Conservation (phyloP, 78 protist genomes). For the Tieghemostelium lacteum region DNA sequence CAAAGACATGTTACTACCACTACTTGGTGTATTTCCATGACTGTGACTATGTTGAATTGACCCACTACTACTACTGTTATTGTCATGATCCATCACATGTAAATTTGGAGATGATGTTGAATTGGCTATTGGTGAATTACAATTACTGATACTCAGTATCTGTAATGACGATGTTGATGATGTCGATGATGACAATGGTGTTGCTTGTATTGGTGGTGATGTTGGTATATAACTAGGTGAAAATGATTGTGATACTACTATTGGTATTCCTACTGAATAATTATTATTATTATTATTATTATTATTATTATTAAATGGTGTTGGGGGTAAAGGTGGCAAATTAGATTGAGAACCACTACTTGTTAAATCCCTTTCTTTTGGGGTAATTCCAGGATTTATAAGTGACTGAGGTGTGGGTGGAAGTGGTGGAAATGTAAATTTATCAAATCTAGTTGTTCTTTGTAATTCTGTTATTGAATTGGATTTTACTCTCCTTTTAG, state of each 20-base stretch:
- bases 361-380: neutral
- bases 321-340: conserved; percentile 3
- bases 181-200: neutral
- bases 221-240: neutral
- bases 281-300: no score
- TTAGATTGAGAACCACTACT: neutral
- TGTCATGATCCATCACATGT: neutral
- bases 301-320: neutral
- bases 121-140: neutral
- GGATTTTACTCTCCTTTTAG: neutral
- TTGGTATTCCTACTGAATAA: neutral
- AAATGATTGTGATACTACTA: neutral
- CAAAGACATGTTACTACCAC: neutral
- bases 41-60: neutral
- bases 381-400: neutral
- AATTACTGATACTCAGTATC: neutral
- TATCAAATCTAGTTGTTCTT: neutral
- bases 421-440: neutral
- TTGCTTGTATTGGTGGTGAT: neutral
- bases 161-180: neutral
- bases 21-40: neutral
- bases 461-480: neutral
- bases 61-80: neutral
- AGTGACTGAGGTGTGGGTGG: neutral
- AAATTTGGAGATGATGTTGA: neutral